These are phyloP conservation scores for Tricholoma sp. DNA, from an alignment of 768 basidiomycete species.

Conservation along the genomic window DNA sequence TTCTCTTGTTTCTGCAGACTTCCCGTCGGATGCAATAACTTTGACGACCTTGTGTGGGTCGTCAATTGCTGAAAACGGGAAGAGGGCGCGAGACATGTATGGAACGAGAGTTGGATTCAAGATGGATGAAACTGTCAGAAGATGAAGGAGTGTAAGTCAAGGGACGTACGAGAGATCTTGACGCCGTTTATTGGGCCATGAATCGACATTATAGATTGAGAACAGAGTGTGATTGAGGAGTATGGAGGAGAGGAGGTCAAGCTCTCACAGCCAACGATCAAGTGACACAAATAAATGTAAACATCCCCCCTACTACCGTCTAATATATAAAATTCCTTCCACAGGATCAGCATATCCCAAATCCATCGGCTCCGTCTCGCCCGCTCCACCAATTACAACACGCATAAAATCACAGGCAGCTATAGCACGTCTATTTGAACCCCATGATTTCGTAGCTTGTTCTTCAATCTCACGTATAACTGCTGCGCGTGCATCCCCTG, in stretches of 20 bases:
- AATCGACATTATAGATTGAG: conserved; percentile 48
- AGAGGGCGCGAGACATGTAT: conserved; percentile 21
- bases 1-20: conserved; percentile 81
- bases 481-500: conserved; percentile 31
- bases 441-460: conserved; percentile 62
- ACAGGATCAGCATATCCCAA: too few relatives aligned
- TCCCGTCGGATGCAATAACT: conserved; percentile 93
- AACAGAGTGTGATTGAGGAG: conserved; percentile 7
- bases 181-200: conserved; percentile 85
- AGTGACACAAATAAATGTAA: neutral
- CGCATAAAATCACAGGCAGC: conserved; percentile 59
- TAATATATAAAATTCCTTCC: too few relatives aligned
- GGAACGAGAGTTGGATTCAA: conserved; percentile 19
- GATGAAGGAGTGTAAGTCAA: too few relatives aligned
- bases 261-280: conserved; percentile 5
- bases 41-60: conserved; percentile 96
- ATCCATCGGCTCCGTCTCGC: neutral
- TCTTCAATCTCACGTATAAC: conserved; percentile 57
- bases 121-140: conserved; percentile 10
- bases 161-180: conserved; percentile 75
- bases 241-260: conserved; percentile 10
- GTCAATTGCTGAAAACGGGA: conserved; percentile 61
- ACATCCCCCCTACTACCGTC: neutral
- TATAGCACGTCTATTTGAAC: conserved; percentile 32
- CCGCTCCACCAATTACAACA: conserved; percentile 29